Percentiles rank a stretch among this genome's conserved stretches.
Evolutionary conservation across 2,329 filamentous ascomycete genomes (phyloP).

Genomic region (Mariannaea sp.): DNA sequence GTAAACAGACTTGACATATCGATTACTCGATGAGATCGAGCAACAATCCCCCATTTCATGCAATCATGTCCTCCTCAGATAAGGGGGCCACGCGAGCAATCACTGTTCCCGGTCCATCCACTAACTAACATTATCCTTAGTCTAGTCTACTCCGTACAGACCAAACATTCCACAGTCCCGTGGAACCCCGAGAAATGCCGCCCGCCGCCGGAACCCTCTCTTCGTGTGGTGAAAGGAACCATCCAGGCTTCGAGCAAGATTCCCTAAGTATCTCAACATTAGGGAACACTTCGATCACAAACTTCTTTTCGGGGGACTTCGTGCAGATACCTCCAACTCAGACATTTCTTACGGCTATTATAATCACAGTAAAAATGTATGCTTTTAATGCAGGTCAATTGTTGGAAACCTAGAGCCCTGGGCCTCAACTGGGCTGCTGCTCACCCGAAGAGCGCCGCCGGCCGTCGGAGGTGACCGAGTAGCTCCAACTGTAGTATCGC

Average conservation of each 20-base stretch:
- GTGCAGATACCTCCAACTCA: too few species aligned
- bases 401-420: neutral
- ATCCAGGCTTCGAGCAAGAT: neutral
- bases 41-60: slow-evolving; percentile 14
- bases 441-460: slow-evolving; percentile 21
- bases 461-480: slow-evolving; percentile 42
- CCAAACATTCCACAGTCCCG: neutral
- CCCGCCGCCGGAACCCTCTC: neutral
- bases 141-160: too few species aligned
- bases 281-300: too few species aligned
- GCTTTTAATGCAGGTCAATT: neutral
- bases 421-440: slow-evolving; percentile 3
- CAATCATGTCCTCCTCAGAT: slow-evolving; percentile 20
- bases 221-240: neutral
- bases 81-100: neutral
- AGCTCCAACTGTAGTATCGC: slow-evolving; percentile 23
- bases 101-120: too few species aligned
- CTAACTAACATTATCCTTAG: too few species aligned
- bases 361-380: neutral
- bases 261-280: neutral
- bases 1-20: too few species aligned
- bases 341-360: too few species aligned
- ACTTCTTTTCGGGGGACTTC: too few species aligned
- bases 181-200: slow-evolving; percentile 7
- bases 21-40: slow-evolving; percentile 33